phyloP scores from a whole-genome alignment of 345 rosid genomes.

The Citrus australasica region DNA sequence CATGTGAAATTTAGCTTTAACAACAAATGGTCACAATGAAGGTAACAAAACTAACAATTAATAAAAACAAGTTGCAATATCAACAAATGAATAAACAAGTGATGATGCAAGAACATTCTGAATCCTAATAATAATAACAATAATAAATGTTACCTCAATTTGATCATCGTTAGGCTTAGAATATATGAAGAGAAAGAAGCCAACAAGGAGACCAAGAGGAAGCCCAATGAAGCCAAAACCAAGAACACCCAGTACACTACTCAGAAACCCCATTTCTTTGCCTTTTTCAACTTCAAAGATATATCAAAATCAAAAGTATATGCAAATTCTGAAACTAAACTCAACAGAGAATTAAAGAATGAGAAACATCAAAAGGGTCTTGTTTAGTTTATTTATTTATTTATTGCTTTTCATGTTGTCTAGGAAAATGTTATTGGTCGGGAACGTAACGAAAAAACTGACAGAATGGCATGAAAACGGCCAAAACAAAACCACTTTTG shows the following conservation, averaged over 20 bases:
- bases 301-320: background rate
- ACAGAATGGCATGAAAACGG: background rate
- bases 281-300: background rate
- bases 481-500: background rate
- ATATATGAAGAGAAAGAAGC: constrained; percentile 63
- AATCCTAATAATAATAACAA: background rate
- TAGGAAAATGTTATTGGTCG: background rate
- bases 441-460: background rate
- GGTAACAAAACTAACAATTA: too few relatives aligned
- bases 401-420: background rate
- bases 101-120: too few relatives aligned
- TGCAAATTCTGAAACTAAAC: background rate
- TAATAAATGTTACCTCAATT: constrained; percentile 43
- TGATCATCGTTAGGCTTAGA: constrained; percentile 39
- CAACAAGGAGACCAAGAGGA: constrained; percentile 63
- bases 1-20: too few relatives aligned
- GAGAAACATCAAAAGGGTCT: background rate
- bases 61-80: background rate
- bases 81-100: background rate
- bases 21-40: too few relatives aligned
- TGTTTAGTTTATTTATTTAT: too few relatives aligned
- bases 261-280: constrained; percentile 45
- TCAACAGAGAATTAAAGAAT: background rate
- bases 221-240: constrained; percentile 66
- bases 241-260: constrained; percentile 48